These are phyloP conservation scores for Hyaloscypha bicolor DNA, from an alignment of 495 filamentous ascomycete species.

Conservation along the genomic window DNA sequence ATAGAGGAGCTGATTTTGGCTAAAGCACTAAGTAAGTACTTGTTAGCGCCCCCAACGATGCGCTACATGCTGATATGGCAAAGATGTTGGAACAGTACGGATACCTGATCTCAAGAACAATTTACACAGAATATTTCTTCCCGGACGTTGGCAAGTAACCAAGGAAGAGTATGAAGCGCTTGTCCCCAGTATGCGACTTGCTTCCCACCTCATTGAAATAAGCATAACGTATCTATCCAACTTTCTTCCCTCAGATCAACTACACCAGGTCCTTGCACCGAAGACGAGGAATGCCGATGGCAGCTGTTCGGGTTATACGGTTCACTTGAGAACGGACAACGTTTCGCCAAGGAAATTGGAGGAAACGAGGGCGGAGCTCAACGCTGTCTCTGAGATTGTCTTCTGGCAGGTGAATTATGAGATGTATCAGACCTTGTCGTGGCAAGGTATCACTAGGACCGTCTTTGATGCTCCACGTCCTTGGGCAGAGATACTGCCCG, in stretches of 20 bases:
- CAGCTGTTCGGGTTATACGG: not conserved
- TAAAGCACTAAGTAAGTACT: slow-evolving; percentile 14
- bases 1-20: slow-evolving; percentile 13
- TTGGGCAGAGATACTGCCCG: not conserved
- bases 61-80: not conserved
- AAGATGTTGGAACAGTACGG: slow-evolving; percentile 7
- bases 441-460: slow-evolving; percentile 19
- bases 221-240: slow-evolving; percentile 24
- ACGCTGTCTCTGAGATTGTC: slow-evolving; percentile 15
- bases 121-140: slow-evolving; percentile 17
- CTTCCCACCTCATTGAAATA: slow-evolving; percentile 16
- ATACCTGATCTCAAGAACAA: slow-evolving; percentile 1
- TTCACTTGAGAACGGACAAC: slow-evolving; percentile 8
- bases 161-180: slow-evolving; percentile 20
- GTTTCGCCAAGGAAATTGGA: not conserved
- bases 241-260: slow-evolving; percentile 23
- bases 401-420: slow-evolving; percentile 22
- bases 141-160: slow-evolving; percentile 13
- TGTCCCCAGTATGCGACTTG: slow-evolving; percentile 24
- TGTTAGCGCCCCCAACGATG: not conserved
- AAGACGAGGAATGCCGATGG: not conserved
- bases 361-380: slow-evolving; percentile 10
- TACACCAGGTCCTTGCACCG: not conserved
- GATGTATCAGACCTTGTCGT: slow-evolving; percentile 6
- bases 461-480: not conserved